Evolutionary conservation across 371 early-diverging fungal genomes (phyloP).

Genomic region (Mucor piriformis): DNA sequence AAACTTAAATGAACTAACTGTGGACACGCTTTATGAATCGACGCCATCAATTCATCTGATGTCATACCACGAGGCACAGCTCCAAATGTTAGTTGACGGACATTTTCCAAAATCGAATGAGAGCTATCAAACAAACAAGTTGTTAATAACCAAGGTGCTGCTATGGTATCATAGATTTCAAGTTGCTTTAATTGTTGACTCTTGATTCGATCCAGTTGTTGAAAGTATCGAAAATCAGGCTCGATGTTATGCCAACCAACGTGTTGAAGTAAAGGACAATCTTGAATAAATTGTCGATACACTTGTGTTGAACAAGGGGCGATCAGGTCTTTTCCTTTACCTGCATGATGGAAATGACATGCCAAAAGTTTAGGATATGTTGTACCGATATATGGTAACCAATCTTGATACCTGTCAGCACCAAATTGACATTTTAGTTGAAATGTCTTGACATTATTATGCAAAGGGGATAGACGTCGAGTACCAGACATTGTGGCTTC

Average conservation of each 20-base stretch:
- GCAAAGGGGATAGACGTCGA: conserved; percentile 1
- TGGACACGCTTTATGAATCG: conserved; percentile 17
- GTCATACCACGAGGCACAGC: conserved; percentile 10
- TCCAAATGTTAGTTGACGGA: conserved; percentile 14
- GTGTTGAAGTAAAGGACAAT: conserved; percentile 4
- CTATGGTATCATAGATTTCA: conserved; percentile 11
- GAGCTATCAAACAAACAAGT: conserved; percentile 7
- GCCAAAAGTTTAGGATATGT: conserved; percentile 19
- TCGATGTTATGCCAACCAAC: conserved; percentile 12
- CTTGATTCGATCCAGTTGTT: conserved; percentile 6
- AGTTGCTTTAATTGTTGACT: background rate
- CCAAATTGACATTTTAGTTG: conserved; percentile 12
- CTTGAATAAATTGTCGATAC: conserved; percentile 7
- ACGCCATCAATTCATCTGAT: conserved; percentile 5
- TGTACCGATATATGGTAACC: conserved; percentile 12
- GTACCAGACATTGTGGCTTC: background rate
- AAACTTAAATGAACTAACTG: conserved; percentile 1
- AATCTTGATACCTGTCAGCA: conserved; percentile 18
- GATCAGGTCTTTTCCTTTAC: conserved; percentile 16
- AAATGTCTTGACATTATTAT: background rate
- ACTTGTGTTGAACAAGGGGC: conserved; percentile 7
- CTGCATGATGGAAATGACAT: conserved; percentile 11
- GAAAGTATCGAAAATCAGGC: conserved; percentile 19
- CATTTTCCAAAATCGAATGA: background rate
- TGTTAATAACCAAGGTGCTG: conserved; percentile 1